Evolutionary conservation across 805 yeast species (phyloP).

Genomic region (Maudiozyma barnettii): DNA sequence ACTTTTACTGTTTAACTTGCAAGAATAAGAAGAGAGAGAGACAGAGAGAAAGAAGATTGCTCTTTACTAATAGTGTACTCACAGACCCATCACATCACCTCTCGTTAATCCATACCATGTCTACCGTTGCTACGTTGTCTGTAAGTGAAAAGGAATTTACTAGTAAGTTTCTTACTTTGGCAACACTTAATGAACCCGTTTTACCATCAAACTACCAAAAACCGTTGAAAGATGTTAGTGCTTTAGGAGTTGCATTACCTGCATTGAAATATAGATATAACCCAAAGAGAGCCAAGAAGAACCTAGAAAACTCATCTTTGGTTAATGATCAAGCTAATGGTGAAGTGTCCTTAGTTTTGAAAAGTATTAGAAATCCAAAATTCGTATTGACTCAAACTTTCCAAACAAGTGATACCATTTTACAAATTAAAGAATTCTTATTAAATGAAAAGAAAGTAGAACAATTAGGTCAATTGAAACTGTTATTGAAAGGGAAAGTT

Average conservation of each 20-base stretch:
- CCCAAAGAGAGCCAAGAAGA: constrained; percentile 12
- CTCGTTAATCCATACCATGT: neutral
- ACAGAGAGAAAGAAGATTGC: too few relatives aligned
- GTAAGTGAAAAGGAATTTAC: constrained; percentile 38
- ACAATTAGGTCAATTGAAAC: constrained; percentile 36
- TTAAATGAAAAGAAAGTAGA: constrained; percentile 25
- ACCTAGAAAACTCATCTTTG: too few relatives aligned
- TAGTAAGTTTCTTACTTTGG: constrained; percentile 39
- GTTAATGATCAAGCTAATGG: neutral
- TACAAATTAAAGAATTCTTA: constrained; percentile 27
- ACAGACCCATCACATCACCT: too few relatives aligned
- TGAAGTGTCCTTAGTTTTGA: constrained; percentile 31
- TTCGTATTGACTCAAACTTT: constrained; percentile 33
- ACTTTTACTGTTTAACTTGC: too few relatives aligned
- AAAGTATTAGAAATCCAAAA: constrained; percentile 67
- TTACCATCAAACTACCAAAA: constrained; percentile 22
- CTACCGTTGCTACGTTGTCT: constrained; percentile 7
- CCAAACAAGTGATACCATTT: constrained; percentile 24
- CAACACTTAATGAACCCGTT: constrained; percentile 35
- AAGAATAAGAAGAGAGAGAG: too few relatives aligned
- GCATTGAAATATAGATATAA: constrained; percentile 34
- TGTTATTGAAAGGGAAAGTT: constrained; percentile 55
- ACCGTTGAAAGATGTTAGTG: constrained; percentile 27
- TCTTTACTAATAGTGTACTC: too few relatives aligned
- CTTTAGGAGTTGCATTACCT: constrained; percentile 42